Evolutionary conservation across 139 green algal species (phyloP).

Genomic region (Chlamydomonas sphaeroides): DNA sequence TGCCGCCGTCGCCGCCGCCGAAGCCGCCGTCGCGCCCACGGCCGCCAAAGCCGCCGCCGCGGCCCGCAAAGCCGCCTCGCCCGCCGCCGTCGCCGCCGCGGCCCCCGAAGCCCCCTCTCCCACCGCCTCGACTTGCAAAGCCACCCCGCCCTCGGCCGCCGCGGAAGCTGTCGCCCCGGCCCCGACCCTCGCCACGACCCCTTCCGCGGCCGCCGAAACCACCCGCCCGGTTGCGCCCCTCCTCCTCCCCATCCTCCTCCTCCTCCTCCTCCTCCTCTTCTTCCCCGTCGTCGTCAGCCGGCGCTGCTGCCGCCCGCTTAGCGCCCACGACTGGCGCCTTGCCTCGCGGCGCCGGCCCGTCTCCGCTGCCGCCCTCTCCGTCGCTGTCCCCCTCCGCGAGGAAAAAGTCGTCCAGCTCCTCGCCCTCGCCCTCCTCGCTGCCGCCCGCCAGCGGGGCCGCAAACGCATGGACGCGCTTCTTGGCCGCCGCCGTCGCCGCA

Average conservation of each 20-base stretch:
- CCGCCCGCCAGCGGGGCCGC: neutral
- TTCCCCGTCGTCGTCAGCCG: constrained; percentile 3
- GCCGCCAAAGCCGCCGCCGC: neutral
- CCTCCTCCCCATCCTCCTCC: neutral
- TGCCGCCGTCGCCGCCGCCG: neutral
- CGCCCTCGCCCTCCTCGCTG: neutral
- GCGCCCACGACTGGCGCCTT: no score
- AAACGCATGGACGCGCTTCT: neutral
- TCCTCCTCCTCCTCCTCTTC: neutral
- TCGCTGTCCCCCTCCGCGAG: neutral
- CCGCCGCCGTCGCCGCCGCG: neutral
- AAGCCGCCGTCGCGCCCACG: neutral
- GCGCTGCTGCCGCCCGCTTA: neutral
- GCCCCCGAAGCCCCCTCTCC: neutral
- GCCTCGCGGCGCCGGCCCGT: neutral
- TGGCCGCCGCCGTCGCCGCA: neutral
- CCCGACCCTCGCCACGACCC: neutral
- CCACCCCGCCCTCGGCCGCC: neutral
- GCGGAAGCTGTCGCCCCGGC: neutral
- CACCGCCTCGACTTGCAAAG: neutral
- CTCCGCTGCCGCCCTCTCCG: neutral
- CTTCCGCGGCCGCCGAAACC: no score
- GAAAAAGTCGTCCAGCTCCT: constrained; percentile 30
- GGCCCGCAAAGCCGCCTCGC: neutral
- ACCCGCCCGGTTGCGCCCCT: no score